Evolutionary conservation across 805 yeast genomes (phyloP), one percentile per base, ranked within the genome.

Genomic region (Barnettozyma sp.): DNA sequence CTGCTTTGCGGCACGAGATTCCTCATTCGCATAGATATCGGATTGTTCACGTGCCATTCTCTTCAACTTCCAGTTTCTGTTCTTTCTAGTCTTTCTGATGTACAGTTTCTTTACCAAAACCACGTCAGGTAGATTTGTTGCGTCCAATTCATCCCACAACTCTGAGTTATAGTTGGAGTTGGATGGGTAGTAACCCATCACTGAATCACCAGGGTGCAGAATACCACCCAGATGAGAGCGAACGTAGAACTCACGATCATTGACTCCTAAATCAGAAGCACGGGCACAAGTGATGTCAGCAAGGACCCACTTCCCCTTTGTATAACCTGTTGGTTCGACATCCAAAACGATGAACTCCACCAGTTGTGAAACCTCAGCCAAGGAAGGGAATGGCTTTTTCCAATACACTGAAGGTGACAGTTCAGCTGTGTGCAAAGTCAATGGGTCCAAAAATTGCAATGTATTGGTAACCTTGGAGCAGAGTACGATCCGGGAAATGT

Each of bases 1-100:
- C 61, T 83, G 92, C 66, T 75, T 82, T 38, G 85, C 88, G 45
- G 76, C 81, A 64, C 87, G 81, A 3, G 76, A 68, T 39, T 69
- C 75, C 48, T 75, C 78, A 46, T 76, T 70, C 39, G 92, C 94
- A 30, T 79, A 87, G 46, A 85, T 77, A 50, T 88, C 97, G 47
- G 76, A 74, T 65, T 88, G 94, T 64, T 92, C 97, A 55, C 72
- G 83, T 25, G 97, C 97, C 96, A 90, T 88, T 71, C 97, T 82
- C 78, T 84, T 83, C 62, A 90, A 76, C 63, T 82, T 85, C 94
- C 95, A 85, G 60, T 70, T 69, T 71, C 90, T 78, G 70, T 78
- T 74, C 66, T 76, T 81, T 65, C 73, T 76, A 31, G 76, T 68
- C 66, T 80, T 82, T 69, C 95, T 80, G 30, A 78, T 71, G 66